These are phyloP conservation scores for Lactifluus volemus DNA, from an alignment of 768 basidiomycete genomes.

Conservation along the genomic window DNA sequence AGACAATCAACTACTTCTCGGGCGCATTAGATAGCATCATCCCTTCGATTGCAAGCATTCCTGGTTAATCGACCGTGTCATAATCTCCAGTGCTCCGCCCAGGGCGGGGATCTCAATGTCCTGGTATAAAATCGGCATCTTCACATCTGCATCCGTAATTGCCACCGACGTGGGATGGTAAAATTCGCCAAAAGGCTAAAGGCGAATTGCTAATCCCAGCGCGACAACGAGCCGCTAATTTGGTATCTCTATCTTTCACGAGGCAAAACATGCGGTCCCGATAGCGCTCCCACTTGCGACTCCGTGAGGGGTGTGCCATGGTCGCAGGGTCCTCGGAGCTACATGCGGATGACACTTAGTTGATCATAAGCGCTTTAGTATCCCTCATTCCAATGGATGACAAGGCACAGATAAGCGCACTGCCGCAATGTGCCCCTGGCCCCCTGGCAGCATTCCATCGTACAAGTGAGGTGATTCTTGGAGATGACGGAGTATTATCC, in stretches of 20 bases:
- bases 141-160: constrained; percentile 14
- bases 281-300: constrained; percentile 11
- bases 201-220: constrained; percentile 11
- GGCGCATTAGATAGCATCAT: constrained; percentile 18
- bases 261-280: constrained; percentile 13
- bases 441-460: constrained; percentile 17
- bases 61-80: constrained; percentile 6
- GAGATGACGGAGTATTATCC: constrained; percentile 3
- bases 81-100: not conserved
- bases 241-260: constrained; percentile 10
- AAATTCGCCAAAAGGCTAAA: constrained; percentile 23
- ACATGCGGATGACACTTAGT: constrained; percentile 3
- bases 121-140: constrained; percentile 9
- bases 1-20: constrained; percentile 8
- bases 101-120: constrained; percentile 14
- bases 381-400: constrained; percentile 4
- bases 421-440: not conserved
- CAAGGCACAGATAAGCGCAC: constrained; percentile 14
- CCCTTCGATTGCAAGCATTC: constrained; percentile 6
- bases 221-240: constrained; percentile 3
- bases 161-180: constrained; percentile 15
- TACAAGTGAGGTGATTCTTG: not conserved
- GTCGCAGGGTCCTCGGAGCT: constrained; percentile 12
- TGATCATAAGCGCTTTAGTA: not conserved
- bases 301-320: constrained; percentile 8